Evolutionary conservation across 1,284 basidiomycete genomes (phyloP).

Genomic region (Ustilago trichophora): DNA sequence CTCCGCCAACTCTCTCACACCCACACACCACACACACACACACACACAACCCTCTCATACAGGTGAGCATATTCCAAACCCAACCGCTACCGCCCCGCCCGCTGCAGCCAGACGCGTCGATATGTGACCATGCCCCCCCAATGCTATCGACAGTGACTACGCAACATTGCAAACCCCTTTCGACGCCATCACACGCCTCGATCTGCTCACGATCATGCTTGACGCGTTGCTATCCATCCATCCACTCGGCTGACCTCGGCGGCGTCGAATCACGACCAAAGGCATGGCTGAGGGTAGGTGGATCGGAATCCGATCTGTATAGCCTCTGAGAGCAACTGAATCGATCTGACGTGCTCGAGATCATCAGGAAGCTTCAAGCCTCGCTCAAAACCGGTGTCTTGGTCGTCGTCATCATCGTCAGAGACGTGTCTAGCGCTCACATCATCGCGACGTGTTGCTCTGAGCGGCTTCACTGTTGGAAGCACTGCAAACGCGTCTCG

Average conservation of each 20-base stretch:
- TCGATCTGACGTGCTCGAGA: background rate
- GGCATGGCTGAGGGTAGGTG: background rate
- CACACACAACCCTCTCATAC: slow-evolving; percentile 11
- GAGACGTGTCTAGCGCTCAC: background rate
- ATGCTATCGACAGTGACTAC: slow-evolving; percentile 10
- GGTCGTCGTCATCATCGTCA: slow-evolving; percentile 22
- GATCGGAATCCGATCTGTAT: background rate
- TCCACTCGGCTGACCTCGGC: slow-evolving; percentile 1
- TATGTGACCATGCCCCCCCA: slow-evolving; percentile 29
- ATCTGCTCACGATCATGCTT: slow-evolving; percentile 33
- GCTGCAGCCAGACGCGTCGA: slow-evolving; percentile 29
- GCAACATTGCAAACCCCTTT: slow-evolving; percentile 14
- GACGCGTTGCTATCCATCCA: slow-evolving; percentile 10
- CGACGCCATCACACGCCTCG: slow-evolving; percentile 22
- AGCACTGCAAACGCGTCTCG: slow-evolving; percentile 20
- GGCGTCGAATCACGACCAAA: background rate
- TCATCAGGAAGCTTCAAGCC: background rate
- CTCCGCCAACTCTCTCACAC: slow-evolving; percentile 40
- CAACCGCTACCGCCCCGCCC: slow-evolving; percentile 9
- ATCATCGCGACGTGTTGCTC: slow-evolving; percentile 21
- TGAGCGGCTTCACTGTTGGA: background rate
- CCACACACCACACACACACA: slow-evolving; percentile 31
- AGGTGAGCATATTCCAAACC: slow-evolving; percentile 44
- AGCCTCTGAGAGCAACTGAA: background rate
- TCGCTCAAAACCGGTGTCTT: background rate